phyloP scores from a whole-genome alignment of 2,329 filamentous ascomycete species.

The Aspergillus felis region DNA sequence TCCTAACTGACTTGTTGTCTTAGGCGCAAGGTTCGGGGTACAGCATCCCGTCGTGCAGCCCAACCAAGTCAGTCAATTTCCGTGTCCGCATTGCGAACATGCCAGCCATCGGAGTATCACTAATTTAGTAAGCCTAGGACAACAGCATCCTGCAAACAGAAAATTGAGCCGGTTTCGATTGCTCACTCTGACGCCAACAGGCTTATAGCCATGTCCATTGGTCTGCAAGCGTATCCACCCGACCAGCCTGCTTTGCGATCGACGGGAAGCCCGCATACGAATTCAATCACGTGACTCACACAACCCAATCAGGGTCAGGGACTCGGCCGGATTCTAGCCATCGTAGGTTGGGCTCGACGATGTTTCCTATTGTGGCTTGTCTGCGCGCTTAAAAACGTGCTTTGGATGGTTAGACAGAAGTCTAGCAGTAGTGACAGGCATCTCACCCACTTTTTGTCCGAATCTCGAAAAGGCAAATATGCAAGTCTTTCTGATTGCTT shows the following conservation, averaged over 20 bases:
- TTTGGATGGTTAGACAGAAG: constrained; percentile 2
- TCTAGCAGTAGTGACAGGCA: constrained; percentile 2
- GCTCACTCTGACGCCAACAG: not conserved
- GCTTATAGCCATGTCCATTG: not conserved
- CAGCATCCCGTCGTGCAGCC: constrained; percentile 1
- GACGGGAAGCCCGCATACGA: constrained; percentile 22
- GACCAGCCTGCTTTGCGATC: constrained; percentile 15
- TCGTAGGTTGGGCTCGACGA: constrained; percentile 11
- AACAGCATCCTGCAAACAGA: not conserved
- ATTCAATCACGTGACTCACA: constrained; percentile 15
- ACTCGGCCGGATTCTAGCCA: constrained; percentile 5
- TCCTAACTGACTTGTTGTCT: not conserved
- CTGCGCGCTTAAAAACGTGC: constrained; percentile 8
- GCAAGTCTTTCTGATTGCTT: not conserved
- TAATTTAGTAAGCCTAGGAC: not conserved
- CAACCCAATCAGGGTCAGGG: constrained; percentile 14
- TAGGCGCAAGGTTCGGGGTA: constrained; percentile 1
- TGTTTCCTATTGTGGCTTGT: constrained; percentile 10
- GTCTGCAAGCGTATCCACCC: not conserved
- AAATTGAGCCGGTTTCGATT: not conserved
- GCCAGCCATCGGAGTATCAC: not conserved
- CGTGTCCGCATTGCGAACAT: constrained; percentile 1
- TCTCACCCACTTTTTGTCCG: constrained; percentile 11
- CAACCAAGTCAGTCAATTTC: constrained; percentile 1
- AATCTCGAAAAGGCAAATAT: constrained; percentile 2